Evolutionary conservation across 352 stramenopile genomes (phyloP), one percentile per base, ranked within the genome.

Genomic region (Blastocystis sp.): DNA sequence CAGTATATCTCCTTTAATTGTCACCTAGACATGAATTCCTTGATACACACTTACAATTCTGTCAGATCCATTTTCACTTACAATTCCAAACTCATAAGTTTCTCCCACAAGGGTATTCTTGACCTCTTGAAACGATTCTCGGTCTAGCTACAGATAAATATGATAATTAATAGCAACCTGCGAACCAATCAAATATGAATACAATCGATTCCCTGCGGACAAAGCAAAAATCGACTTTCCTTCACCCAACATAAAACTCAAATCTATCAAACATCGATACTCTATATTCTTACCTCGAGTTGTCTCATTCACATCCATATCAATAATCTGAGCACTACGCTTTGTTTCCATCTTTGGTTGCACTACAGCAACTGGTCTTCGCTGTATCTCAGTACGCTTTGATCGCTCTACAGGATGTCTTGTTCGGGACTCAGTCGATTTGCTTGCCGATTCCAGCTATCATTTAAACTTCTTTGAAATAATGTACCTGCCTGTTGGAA

Each of bases 211-310:
- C 42, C 24, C 27, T 2, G 51, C 33, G 4, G 73, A 35, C 4
- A 66, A 35, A 1, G 53, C 42, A 9, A 84, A 35, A 40, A 60
- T 58, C 4, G 48, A 48, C 40, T 64, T 84, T 13, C 68, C 73
- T 57, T 54, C 22, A 35, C 68, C 22, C 15, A 84, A 56, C 44
- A 68, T 66, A 27, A 84, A 84, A 35, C 40, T 56, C 24, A 84
- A 35, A 11, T 84, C 73, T 76, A 53, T 15, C 22, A n/a, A 30
- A 51, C 15, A 84, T 53, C 6, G 1, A n/a, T 13, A 22, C 1
- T 15, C 3, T 53, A 2, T 1, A n/a, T 22, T 22, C 1, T 19
- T 22, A 76, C 64, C 64, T 24, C 53, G 44, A n/a, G 2, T 62
- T n/a, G 56, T 33, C 27, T n/a, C 19, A 33, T 62, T 62, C 13